Evolutionary conservation across 1,284 basidiomycete genomes (phyloP).

Genomic region (Naganishia sp.): DNA sequence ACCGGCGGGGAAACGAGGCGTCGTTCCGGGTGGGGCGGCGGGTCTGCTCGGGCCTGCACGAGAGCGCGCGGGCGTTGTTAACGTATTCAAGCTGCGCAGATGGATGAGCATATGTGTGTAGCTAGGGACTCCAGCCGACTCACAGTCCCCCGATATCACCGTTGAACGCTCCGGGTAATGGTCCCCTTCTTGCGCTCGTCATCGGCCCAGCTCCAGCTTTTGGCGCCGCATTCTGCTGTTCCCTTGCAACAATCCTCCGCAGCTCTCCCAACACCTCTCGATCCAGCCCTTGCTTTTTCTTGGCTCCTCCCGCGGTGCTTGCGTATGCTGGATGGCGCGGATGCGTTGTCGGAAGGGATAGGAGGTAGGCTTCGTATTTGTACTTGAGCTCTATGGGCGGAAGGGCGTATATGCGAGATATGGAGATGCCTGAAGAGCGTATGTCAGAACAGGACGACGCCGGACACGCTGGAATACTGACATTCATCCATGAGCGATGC

Average conservation of each 20-base stretch:
- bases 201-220: conserved; percentile 1
- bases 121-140: conserved; percentile 19
- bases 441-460: not conserved
- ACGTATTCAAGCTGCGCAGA: conserved; percentile 38
- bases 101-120: too few species aligned
- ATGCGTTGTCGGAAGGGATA: conserved; percentile 46
- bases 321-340: conserved; percentile 8
- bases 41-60: conserved; percentile 12
- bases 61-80: conserved; percentile 42
- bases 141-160: conserved; percentile 51
- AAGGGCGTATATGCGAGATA: conserved; percentile 50
- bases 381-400: conserved; percentile 52
- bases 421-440: conserved; percentile 48
- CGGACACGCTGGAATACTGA: not conserved
- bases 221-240: conserved; percentile 35
- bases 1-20: conserved; percentile 12
- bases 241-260: conserved; percentile 48
- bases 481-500: conserved; percentile 15
- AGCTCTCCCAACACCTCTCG: conserved; percentile 52
- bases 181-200: conserved; percentile 39
- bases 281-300: conserved; percentile 36
- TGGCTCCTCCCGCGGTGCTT: conserved; percentile 28
- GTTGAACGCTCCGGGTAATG: conserved; percentile 28
- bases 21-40: conserved; percentile 9
- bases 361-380: conserved; percentile 56